phyloP scores from a whole-genome alignment of 2,329 filamentous ascomycete species.

The Amylocarpus encephaloides region DNA sequence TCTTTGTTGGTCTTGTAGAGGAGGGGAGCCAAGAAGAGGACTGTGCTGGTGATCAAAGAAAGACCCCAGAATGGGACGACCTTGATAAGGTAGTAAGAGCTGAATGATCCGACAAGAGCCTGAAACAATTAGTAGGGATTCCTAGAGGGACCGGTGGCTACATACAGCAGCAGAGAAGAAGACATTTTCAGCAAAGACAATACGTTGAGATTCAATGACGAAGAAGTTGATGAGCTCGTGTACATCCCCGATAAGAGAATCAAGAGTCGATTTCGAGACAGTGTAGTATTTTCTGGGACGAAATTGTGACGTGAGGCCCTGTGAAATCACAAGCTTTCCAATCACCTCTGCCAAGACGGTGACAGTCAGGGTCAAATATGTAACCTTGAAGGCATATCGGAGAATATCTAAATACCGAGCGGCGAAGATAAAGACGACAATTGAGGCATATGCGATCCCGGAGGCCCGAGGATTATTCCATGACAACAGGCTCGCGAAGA shows the following conservation, averaged over 20 bases:
- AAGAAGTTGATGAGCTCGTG: constrained; percentile 68
- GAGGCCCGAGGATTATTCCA: constrained; percentile 64
- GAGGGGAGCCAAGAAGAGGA: constrained; percentile 56
- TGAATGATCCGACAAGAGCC: constrained; percentile 54
- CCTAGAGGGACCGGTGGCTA: constrained; percentile 12
- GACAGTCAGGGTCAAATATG: constrained; percentile 54
- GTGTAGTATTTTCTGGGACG: constrained; percentile 64
- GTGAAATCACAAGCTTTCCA: constrained; percentile 55
- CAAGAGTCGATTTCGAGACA: constrained; percentile 55
- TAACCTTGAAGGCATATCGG: constrained; percentile 59
- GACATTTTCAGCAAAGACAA: constrained; percentile 63
- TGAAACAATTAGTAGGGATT: constrained; percentile 29
- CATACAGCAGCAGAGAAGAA: constrained; percentile 53
- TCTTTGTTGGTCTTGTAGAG: constrained; percentile 64
- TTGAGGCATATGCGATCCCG: constrained; percentile 54
- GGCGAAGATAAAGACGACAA: constrained; percentile 54
- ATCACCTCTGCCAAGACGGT: constrained; percentile 55
- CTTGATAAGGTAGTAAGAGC: constrained; percentile 64
- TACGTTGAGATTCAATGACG: constrained; percentile 62
- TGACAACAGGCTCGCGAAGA: constrained; percentile 63
- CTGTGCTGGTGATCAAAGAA: constrained; percentile 51
- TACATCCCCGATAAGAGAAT: constrained; percentile 54
- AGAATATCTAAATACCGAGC: constrained; percentile 60
- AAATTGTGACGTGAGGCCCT: constrained; percentile 58
- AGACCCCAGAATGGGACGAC: constrained; percentile 65